Evolutionary conservation across 2,329 filamentous ascomycete genomes (phyloP), one percentile per base, ranked within the genome.

Genomic region (Colletotrichum sojae): DNA sequence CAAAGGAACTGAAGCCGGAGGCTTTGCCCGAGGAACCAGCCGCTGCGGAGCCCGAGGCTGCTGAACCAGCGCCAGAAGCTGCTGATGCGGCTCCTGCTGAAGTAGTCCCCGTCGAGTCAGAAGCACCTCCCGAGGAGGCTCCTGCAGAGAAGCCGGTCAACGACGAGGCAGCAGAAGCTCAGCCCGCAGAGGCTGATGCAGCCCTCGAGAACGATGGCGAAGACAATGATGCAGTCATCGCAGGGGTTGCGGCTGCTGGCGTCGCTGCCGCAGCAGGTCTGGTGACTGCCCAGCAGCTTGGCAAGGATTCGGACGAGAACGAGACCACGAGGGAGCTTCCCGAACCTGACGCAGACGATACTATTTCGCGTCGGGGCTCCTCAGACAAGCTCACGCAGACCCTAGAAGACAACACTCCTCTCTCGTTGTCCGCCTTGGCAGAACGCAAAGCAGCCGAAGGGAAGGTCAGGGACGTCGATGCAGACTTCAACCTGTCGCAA

Each of bases 361-460:
- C 20, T 8, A 39, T 69, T 22, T 53, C 68, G 31, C 62, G 39
- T 22, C 63, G 60, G 9, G 39, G 49, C 20, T 71, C 68, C 18
- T 71, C 60, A 27, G 68, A 71, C 45, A 71, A 71, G 15, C 56
- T 71, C 39, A 71, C 60, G 8, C 70, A 71, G 43, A 69, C 70
- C 36, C 56, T 71, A 8, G 58, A 53, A 4, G 52, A 45, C n/a
- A 53, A 31, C 39, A 22, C 39, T 13, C 25, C 10, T 16, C 12
- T 43, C 12, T 22, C 36, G n/a, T 25, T 15, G 10, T 31, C 52
- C 22, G 22, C 46, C 36, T 20, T 20, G 46, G n/a, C 10, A 15
- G 18, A 20, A 6, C 46, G 18, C 5, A 49, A 49, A 18, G 46
- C 46, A 5, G n/a, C 6, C 13, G 46, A 15, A 20, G 46, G 18